phyloP scores from a whole-genome alignment of 2,329 filamentous ascomycete species.

The Talaromyces pinophilus region DNA sequence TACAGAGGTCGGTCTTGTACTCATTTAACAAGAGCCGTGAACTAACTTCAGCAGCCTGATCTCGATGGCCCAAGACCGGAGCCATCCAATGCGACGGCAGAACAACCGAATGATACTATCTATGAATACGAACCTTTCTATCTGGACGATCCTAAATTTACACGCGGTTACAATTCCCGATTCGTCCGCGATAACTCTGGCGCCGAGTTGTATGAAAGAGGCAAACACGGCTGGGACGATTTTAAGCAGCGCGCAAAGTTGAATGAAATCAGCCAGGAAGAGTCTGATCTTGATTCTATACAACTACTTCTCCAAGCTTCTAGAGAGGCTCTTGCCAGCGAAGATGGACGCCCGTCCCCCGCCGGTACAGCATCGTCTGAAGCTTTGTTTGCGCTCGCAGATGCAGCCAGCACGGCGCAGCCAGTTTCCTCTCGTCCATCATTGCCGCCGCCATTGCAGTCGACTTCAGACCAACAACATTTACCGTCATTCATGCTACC shows the following conservation, averaged over 20 bases:
- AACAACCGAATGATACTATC: conserved; percentile 36
- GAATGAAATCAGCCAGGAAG: conserved; percentile 38
- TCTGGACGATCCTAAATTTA: conserved; percentile 30
- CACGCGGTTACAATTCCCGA: conserved; percentile 40
- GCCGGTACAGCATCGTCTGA: conserved; percentile 25
- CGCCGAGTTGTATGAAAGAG: conserved; percentile 39
- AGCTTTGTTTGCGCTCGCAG: conserved; percentile 41
- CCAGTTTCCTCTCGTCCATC: conserved; percentile 36
- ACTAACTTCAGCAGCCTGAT: conserved; percentile 20
- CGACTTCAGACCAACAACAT: conserved; percentile 25
- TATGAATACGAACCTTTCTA: conserved; percentile 33
- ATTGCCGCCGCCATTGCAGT: conserved; percentile 9
- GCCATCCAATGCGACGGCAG: not conserved
- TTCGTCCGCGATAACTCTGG: conserved; percentile 38
- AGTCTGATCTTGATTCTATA: conserved; percentile 29
- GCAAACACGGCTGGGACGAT: conserved; percentile 42
- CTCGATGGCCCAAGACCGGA: conserved; percentile 1
- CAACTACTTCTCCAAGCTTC: conserved; percentile 35
- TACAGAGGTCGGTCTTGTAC: conserved; percentile 32
- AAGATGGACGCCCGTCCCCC: conserved; percentile 19
- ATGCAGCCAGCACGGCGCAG: conserved; percentile 30
- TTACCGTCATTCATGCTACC: conserved; percentile 36
- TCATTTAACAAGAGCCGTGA: not conserved
- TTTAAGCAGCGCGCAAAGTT: conserved; percentile 44
- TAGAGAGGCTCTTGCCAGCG: conserved; percentile 26